Evolutionary conservation across 75 land plant genomes (phyloP).

Genomic region (Sequoia sempervirens): DNA sequence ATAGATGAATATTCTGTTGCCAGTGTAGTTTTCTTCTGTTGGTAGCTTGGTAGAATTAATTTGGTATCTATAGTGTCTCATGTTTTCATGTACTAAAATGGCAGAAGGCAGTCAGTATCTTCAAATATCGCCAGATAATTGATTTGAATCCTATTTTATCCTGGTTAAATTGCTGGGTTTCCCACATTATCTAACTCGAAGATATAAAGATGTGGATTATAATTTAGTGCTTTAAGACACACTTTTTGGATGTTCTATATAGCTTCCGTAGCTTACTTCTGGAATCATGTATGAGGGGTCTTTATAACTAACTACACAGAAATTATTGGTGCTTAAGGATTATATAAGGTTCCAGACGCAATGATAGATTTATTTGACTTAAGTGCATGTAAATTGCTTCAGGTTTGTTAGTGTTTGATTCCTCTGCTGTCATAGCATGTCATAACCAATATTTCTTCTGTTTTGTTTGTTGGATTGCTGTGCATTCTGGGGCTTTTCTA

Average conservation of each 20-base stretch:
- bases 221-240: neutral
- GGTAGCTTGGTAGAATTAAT: neutral
- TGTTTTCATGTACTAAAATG: neutral
- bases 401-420: neutral
- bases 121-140: neutral
- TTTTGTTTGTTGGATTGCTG: neutral
- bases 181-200: neutral
- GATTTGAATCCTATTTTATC: neutral
- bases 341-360: neutral
- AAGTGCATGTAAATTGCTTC: neutral
- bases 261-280: neutral
- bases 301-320: no score
- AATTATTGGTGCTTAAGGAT: no score
- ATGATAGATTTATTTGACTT: neutral
- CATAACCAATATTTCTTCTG: neutral
- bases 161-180: neutral
- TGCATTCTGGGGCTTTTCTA: neutral
- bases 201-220: neutral
- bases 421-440: slow-evolving; percentile 1
- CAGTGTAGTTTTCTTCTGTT: neutral
- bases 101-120: neutral
- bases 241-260: neutral
- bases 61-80: no score
- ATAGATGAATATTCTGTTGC: neutral
- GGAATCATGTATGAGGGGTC: neutral